Percentiles rank a stretch among this genome's conserved stretches.
Evolutionary conservation across 306 rosid genomes (phyloP).

Genomic region (Phaseolus lunatus): DNA sequence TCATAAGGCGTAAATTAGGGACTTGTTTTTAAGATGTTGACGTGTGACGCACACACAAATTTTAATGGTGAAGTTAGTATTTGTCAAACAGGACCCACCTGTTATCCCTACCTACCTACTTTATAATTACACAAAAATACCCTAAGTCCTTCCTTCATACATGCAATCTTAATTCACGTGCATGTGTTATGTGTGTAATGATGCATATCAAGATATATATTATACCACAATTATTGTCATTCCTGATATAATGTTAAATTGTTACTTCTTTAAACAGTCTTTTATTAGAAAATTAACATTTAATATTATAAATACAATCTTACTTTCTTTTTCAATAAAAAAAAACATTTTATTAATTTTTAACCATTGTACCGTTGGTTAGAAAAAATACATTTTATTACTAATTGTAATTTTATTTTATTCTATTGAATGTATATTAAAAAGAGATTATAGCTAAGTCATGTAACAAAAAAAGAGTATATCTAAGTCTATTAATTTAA

Average conservation of each 20-base stretch:
- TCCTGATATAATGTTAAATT: background rate
- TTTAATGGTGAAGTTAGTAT: no score
- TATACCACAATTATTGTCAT: background rate
- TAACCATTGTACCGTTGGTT: no score
- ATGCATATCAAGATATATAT: background rate
- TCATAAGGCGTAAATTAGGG: no score
- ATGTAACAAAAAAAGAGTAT: no score
- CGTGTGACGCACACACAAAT: no score
- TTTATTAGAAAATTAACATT: background rate
- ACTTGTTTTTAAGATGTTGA: no score
- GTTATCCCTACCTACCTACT: background rate
- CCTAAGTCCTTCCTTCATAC: background rate
- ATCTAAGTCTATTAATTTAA: no score
- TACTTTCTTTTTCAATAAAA: background rate
- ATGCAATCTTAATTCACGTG: background rate
- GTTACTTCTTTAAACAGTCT: background rate
- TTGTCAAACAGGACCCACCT: slow-evolving; percentile 13
- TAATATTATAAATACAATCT: background rate
- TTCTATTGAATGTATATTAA: no score
- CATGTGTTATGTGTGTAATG: background rate
- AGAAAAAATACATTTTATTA: no score
- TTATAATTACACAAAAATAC: background rate
- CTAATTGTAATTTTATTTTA: no score
- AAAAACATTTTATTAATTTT: background rate
- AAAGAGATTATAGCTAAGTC: no score